Base-by-base conservation (phyloP, 148 eudicot species). In the Salicornia ramosissima region DNA sequence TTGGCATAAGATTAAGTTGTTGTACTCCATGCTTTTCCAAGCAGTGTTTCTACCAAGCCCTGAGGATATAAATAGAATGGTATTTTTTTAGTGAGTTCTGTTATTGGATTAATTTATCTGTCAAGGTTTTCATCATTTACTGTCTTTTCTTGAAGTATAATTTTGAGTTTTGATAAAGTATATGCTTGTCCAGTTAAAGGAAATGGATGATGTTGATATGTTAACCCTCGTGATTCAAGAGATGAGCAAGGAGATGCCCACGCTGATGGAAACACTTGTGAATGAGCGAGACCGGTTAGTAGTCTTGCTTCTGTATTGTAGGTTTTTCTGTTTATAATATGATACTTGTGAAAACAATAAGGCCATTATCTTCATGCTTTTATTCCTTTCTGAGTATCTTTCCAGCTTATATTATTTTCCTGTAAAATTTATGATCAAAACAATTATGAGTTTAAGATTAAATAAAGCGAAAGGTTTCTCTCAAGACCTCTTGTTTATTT, bases 201-300 rank as follows among this genome's bases (percentile, higher is more conserved):
- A 90, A 69, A 83, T 94, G 93, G 82, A 88, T 77, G 97, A 94
- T 73, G 85, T 72, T 61, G 99, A 94, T 74, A 88, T 94, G 99
- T 68, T 94, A 79, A 94, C 99, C 51, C 93, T 91, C 28, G 88
- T 89, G 70, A 87, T 91, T 78, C 88, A 91, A 87, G 97, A 94
- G 82, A 83, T 94, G 93, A 94, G 97, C 85, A 94, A 91, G 81
- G 75, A 86, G 54, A 89, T 87, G 67, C 99, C 99, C 3, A 89
- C 96, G 70, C 69, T 94, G 22, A 84, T 90, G 99, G 91, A 90
- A 81, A 94, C 97, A 71, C 91, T 94, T 64, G 99, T 94, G 59
- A 85, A 83, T 74, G 99, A 94, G 71, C 84, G 99, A 68, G 99
- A 94, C 79, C 84, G 71, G 99, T 94, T 66, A 90, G 96, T 80